These are phyloP conservation scores for Aspergillus cristatus DNA, from an alignment of 495 filamentous ascomycete genomes.

Conservation along the genomic window DNA sequence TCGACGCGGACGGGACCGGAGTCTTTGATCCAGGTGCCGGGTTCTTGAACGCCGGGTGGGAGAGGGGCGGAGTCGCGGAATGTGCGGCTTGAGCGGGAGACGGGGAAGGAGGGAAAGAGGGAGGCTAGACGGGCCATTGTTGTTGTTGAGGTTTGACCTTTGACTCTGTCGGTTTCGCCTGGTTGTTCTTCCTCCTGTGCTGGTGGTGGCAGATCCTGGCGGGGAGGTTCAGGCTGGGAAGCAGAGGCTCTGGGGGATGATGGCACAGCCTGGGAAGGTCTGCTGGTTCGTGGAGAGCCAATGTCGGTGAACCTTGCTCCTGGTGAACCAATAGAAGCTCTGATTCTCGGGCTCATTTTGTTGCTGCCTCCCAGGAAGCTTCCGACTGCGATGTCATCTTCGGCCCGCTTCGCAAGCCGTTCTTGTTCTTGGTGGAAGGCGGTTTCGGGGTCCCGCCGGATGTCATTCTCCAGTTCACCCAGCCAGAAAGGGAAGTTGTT, in stretches of 20 bases:
- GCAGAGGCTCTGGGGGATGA: conserved; percentile 15
- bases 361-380: conserved; percentile 57
- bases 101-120: conserved; percentile 65
- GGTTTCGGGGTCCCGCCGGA: conserved; percentile 79
- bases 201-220: conserved; percentile 8
- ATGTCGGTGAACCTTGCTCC: conserved; percentile 21
- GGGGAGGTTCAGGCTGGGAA: conserved; percentile 11
- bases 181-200: conserved; percentile 6
- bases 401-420: conserved; percentile 62
- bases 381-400: conserved; percentile 82
- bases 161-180: no score
- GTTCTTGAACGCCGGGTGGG: conserved; percentile 79
- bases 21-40: conserved; percentile 84
- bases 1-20: conserved; percentile 82
- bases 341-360: conserved; percentile 34
- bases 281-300: conserved; percentile 13
- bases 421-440: conserved; percentile 91
- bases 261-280: conserved; percentile 15
- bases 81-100: conserved; percentile 57
- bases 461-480: conserved; percentile 79
- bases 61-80: conserved; percentile 40
- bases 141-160: no score
- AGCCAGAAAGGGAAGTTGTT: conserved; percentile 97
- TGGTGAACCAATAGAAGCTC: conserved; percentile 48
- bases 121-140: conserved; percentile 38